Evolutionary conservation across 345 rosid species (phyloP).

Genomic region (Jatropha curcas): DNA sequence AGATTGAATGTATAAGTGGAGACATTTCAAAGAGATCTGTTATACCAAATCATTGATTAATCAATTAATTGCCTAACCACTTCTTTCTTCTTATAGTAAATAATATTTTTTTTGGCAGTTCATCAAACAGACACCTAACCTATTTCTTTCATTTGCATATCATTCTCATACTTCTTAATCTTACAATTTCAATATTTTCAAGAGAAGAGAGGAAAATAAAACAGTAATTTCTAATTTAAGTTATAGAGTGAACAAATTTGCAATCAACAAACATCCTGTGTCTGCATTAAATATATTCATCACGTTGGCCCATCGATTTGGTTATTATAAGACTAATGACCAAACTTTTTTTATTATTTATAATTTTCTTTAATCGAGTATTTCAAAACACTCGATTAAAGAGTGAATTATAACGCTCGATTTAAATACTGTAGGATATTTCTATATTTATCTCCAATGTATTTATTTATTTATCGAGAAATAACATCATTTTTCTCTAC

Average conservation of each 20-base stretch:
- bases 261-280: background rate
- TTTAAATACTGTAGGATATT: no score
- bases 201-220: no score
- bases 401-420: no score
- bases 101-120: background rate
- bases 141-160: background rate
- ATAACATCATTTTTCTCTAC: no score
- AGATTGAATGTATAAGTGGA: no score
- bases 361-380: background rate
- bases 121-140: background rate
- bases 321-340: background rate
- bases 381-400: no score
- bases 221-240: no score
- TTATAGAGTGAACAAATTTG: no score
- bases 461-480: no score
- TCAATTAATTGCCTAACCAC: background rate
- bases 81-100: background rate
- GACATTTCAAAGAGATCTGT: conserved; percentile 6
- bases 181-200: no score
- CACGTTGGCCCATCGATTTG: background rate
- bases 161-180: no score
- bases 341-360: background rate
- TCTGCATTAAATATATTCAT: background rate
- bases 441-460: no score
- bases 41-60: background rate